phyloP scores from a whole-genome alignment of 2,329 filamentous ascomycete genomes.

The Diaporthe destruens region DNA sequence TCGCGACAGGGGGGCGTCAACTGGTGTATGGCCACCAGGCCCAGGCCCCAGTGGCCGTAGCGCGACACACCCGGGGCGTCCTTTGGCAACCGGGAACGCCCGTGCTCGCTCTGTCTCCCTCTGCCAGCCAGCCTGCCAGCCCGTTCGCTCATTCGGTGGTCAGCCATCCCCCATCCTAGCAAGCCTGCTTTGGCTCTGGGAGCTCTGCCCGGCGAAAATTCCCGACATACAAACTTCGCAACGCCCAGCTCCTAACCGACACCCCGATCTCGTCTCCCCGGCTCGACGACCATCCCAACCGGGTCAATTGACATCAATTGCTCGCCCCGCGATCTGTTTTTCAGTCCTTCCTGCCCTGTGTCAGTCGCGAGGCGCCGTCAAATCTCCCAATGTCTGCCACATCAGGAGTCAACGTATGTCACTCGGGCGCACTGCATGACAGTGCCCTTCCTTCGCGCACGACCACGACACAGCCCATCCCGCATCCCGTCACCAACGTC shows the following conservation, averaged over 20 bases:
- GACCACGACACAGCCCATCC: constrained; percentile 42
- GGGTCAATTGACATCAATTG: constrained; percentile 45
- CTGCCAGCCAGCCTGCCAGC: constrained; percentile 12
- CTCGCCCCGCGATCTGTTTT: constrained; percentile 45
- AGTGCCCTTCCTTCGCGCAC: constrained; percentile 40
- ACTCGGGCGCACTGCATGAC: constrained; percentile 42
- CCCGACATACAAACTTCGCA: constrained; percentile 51
- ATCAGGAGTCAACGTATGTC: constrained; percentile 76
- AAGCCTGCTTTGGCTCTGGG: constrained; percentile 41
- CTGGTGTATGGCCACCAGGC: background rate
- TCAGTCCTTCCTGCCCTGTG: constrained; percentile 51
- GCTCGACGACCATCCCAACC: constrained; percentile 38
- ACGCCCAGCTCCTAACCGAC: constrained; percentile 35
- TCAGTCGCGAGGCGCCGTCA: constrained; percentile 58
- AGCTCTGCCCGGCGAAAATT: constrained; percentile 52
- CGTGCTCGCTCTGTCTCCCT: constrained; percentile 13
- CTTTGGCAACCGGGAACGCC: constrained; percentile 13
- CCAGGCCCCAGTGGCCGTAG: background rate
- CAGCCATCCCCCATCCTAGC: constrained; percentile 39
- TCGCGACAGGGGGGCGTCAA: constrained; percentile 29
- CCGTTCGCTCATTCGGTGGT: constrained; percentile 33
- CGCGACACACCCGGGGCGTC: constrained; percentile 28
- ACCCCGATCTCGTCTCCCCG: constrained; percentile 38
- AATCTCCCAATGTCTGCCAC: constrained; percentile 69
- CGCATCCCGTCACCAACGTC: constrained; percentile 5